Conservation (phyloP, 78 protist species). For the Dictyostelium brefeldianum region DNA sequence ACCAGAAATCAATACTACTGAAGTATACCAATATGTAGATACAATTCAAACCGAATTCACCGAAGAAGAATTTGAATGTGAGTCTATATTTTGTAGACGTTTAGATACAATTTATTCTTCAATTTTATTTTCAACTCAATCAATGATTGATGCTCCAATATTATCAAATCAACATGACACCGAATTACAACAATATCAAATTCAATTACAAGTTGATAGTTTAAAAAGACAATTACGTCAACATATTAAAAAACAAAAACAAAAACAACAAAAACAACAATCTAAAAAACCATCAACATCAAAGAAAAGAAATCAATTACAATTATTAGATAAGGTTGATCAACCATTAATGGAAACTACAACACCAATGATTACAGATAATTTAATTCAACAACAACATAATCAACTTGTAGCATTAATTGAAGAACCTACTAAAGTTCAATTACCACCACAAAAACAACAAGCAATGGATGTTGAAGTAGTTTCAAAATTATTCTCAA, state of each 20-base stretch:
- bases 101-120: constrained; percentile 37
- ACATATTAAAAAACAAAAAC: neutral
- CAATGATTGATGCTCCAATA: constrained; percentile 34
- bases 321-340: no score
- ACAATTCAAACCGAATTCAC: neutral
- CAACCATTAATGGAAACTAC: neutral
- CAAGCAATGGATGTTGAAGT: neutral
- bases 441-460: neutral
- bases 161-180: neutral
- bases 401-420: neutral
- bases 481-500: neutral
- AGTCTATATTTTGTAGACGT: neutral
- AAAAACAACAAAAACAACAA: constrained; percentile 1
- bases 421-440: neutral
- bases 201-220: neutral
- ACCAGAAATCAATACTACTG: neutral
- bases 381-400: neutral
- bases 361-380: neutral
- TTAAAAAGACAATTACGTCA: neutral
- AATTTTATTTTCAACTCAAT: constrained; percentile 14
- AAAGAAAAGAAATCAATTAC: neutral
- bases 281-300: neutral
- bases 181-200: constrained; percentile 4
- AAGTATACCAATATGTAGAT: constrained; percentile 28
- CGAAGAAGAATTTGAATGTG: constrained; percentile 39